Evolutionary conservation across 805 yeast genomes (phyloP).

Genomic region (Candida sithepensis): DNA sequence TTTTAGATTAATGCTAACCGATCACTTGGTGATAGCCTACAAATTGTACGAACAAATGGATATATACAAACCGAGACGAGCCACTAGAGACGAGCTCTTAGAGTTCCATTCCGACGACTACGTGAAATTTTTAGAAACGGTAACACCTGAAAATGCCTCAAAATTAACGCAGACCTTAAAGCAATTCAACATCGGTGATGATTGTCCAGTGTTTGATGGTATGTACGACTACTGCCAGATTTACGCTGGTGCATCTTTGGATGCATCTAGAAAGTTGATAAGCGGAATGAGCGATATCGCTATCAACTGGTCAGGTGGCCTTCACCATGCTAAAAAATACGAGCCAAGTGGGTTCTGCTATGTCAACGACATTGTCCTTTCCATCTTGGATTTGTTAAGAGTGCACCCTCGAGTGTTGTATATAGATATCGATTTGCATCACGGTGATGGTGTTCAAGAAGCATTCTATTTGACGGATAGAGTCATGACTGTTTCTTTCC

Average conservation of each 20-base stretch:
- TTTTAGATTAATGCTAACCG: conserved; percentile 87
- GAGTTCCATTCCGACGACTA: conserved; percentile 89
- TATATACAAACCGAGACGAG: conserved; percentile 75
- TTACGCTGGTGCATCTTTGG: conserved; percentile 91
- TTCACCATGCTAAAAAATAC: conserved; percentile 92
- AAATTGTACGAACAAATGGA: conserved; percentile 89
- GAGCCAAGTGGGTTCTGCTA: conserved; percentile 97
- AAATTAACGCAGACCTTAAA: conserved; percentile 54
- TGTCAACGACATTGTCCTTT: conserved; percentile 88
- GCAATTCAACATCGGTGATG: conserved; percentile 89
- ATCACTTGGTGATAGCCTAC: conserved; percentile 82
- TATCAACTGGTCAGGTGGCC: conserved; percentile 94
- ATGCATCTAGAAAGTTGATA: conserved; percentile 83
- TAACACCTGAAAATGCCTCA: conserved; percentile 69
- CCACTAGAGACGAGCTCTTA: conserved; percentile 73
- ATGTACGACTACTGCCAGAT: conserved; percentile 85
- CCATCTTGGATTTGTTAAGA: conserved; percentile 77
- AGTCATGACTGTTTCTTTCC: conserved; percentile 95
- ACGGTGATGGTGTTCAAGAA: conserved; percentile 98
- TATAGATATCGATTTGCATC: conserved; percentile 93
- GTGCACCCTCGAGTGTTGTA: conserved; percentile 91
- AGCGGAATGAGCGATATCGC: conserved; percentile 91
- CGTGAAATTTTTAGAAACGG: conserved; percentile 66
- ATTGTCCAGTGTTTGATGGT: conserved; percentile 94
- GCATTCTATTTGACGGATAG: conserved; percentile 93